Evolutionary conservation across 345 rosid species (phyloP).

Genomic region (Citropsis articulata): DNA sequence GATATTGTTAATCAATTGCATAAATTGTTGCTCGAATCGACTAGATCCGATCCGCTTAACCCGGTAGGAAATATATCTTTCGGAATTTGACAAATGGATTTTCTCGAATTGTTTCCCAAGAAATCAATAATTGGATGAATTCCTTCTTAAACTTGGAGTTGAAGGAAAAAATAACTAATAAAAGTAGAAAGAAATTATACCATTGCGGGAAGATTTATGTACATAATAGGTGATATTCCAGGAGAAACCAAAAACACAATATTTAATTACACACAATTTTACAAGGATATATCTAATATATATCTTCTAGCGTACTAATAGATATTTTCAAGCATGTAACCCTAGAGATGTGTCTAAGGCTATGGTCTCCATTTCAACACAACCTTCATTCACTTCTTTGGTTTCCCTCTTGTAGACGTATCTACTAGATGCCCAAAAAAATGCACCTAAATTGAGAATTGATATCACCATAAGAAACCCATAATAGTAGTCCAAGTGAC

Average conservation of each 20-base stretch:
- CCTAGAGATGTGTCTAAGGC: constrained; percentile 55
- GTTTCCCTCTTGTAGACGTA: constrained; percentile 69
- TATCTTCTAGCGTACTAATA: not conserved
- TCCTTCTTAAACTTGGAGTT: too few species aligned
- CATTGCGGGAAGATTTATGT: not conserved
- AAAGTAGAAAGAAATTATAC: too few species aligned
- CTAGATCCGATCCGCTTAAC: too few species aligned
- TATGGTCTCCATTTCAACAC: constrained; percentile 49
- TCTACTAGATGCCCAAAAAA: constrained; percentile 66
- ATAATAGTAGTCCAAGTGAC: constrained; percentile 79
- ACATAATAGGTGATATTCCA: not conserved
- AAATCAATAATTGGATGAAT: too few species aligned
- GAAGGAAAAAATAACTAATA: too few species aligned
- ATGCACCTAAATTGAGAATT: constrained; percentile 54
- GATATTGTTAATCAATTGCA: too few species aligned
- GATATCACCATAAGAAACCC: constrained; percentile 72
- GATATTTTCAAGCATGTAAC: constrained; percentile 36
- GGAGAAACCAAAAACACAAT: not conserved
- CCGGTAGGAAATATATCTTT: too few species aligned
- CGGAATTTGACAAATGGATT: too few species aligned
- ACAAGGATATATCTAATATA: not conserved
- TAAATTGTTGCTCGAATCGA: too few species aligned
- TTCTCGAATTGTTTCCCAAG: too few species aligned
- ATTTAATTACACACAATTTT: not conserved
- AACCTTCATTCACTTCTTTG: constrained; percentile 35